phyloP scores from a whole-genome alignment of 2,329 filamentous ascomycete species.

The Botrytis hyacinthi region DNA sequence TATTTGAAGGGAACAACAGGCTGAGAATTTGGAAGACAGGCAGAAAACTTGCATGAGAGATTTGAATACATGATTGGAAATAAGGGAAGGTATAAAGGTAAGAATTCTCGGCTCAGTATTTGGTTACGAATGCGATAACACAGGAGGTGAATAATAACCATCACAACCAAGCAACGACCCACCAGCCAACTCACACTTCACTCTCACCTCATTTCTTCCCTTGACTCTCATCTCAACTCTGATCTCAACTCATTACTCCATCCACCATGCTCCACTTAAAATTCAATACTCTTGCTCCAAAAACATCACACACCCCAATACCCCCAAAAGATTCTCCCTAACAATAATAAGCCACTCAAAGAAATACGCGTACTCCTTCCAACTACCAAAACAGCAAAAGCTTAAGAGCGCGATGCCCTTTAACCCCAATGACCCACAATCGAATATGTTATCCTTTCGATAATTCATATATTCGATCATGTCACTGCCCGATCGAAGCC shows the following conservation, averaged over 20 bases:
- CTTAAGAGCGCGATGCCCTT: not conserved
- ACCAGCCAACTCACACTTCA: not conserved
- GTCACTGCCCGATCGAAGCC: not conserved
- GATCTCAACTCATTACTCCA: not conserved
- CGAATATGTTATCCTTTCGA: not conserved
- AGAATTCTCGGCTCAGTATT: not conserved
- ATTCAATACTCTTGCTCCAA: not conserved
- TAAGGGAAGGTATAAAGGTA: not conserved
- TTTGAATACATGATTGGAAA: not conserved
- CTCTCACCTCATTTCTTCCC: not conserved
- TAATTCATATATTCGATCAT: not conserved
- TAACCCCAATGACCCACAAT: not conserved
- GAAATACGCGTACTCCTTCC: fast-evolving
- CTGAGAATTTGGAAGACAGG: no score
- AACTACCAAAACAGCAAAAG: not conserved
- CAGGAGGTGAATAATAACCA: not conserved
- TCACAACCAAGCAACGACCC: not conserved
- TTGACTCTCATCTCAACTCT: not conserved
- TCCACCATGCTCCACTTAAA: not conserved
- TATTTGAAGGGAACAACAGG: not conserved
- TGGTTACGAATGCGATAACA: not conserved
- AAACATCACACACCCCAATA: not conserved
- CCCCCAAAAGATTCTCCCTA: not conserved
- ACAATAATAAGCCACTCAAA: not conserved
- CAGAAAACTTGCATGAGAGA: not conserved